These are phyloP conservation scores for Sarocladium kiliense DNA, from an alignment of 2,329 filamentous ascomycete species.

Conservation along the genomic window DNA sequence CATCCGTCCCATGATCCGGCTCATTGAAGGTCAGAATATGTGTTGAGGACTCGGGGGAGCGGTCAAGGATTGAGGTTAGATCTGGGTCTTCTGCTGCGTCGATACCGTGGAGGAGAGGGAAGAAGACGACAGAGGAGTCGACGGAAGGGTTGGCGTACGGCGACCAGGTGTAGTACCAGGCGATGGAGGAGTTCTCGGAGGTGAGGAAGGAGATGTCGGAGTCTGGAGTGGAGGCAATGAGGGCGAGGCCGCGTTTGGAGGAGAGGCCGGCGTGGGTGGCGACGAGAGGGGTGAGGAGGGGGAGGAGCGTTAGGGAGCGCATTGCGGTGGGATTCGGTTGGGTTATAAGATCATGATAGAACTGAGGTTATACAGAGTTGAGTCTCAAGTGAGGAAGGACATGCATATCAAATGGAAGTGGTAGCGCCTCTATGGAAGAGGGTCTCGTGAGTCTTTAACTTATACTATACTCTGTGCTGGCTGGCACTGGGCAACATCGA, in stretches of 20 bases:
- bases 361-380: background rate
- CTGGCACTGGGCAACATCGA: no score
- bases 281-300: background rate
- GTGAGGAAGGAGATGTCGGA: constrained; percentile 29
- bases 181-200: constrained; percentile 30
- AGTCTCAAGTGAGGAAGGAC: background rate
- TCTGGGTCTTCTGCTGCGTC: constrained; percentile 24
- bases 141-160: constrained; percentile 23
- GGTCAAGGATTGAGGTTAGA: constrained; percentile 20
- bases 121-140: constrained; percentile 25
- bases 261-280: constrained; percentile 1
- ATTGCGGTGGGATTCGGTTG: background rate
- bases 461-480: no score
- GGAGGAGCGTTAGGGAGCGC: background rate
- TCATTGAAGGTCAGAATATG: constrained; percentile 37
- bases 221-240: constrained; percentile 7
- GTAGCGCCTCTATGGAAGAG: background rate
- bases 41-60: constrained; percentile 27
- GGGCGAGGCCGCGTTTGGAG: constrained; percentile 8
- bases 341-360: background rate
- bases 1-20: constrained; percentile 32
- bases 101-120: constrained; percentile 33
- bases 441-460: background rate
- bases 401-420: background rate
- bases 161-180: constrained; percentile 40